Evolutionary conservation across 108 stramenopile species (phyloP).

Genomic region (Thalassiosira profunda): DNA sequence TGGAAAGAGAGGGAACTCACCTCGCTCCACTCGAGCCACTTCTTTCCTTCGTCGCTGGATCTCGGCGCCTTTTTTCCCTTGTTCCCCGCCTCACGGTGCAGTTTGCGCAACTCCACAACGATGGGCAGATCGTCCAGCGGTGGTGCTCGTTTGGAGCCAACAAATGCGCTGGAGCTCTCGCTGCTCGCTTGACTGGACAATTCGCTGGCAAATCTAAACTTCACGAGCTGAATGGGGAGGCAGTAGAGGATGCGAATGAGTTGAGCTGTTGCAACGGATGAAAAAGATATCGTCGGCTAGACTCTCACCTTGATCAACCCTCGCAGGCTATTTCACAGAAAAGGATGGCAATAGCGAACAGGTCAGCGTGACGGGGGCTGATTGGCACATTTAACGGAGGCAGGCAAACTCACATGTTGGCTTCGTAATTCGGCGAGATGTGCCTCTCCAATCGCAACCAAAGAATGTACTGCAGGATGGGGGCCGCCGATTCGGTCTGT

Average conservation of each 20-base stretch:
- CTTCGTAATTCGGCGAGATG: constrained; percentile 85
- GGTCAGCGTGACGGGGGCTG: too few species aligned
- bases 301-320: constrained; percentile 86
- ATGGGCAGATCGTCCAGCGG: constrained; percentile 74
- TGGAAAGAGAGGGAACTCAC: too few species aligned
- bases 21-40: constrained; percentile 88
- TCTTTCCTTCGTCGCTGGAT: constrained; percentile 76
- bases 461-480: constrained; percentile 71
- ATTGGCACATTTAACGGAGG: background rate
- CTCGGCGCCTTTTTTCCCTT: constrained; percentile 63
- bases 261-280: too few species aligned
- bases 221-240: too few species aligned
- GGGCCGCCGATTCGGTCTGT: constrained; percentile 68
- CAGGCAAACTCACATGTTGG: constrained; percentile 54
- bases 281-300: too few species aligned
- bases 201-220: constrained; percentile 75
- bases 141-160: constrained; percentile 32
- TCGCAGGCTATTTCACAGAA: constrained; percentile 32
- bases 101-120: constrained; percentile 72
- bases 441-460: constrained; percentile 69
- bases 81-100: constrained; percentile 80
- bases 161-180: background rate
- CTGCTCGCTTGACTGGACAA: constrained; percentile 5
- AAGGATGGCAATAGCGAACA: background rate
- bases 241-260: too few species aligned